Conservation (phyloP, 2,329 filamentous ascomycete species). For the Nigrospora sphaerica region DNA sequence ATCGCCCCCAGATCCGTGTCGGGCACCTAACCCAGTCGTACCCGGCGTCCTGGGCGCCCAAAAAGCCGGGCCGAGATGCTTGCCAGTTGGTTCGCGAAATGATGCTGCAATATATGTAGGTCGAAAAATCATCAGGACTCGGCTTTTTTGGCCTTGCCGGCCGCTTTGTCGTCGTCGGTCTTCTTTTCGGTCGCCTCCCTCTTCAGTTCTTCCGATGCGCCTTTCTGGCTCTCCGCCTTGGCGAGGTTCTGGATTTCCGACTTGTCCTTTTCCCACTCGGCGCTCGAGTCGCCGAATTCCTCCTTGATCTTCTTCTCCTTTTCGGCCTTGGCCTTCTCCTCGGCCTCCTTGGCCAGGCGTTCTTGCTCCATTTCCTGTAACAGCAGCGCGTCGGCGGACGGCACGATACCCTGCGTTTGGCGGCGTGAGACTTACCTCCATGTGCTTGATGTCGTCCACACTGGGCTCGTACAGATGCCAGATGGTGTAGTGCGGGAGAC, state of each 20-base stretch:
- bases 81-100: no score
- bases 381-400: conserved; percentile 6
- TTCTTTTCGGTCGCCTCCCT: not conserved
- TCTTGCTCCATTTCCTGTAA: conserved; percentile 85
- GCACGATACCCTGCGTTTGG: not conserved
- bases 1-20: no score
- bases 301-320: conserved; percentile 72
- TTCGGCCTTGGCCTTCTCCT: conserved; percentile 68
- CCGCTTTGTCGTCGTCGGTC: not conserved
- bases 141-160: not conserved
- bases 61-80: no score
- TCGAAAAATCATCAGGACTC: not conserved
- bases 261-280: conserved; percentile 89
- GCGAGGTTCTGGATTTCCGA: conserved; percentile 65
- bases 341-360: conserved; percentile 68
- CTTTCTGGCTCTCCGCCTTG: conserved; percentile 36
- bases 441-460: conserved; percentile 92
- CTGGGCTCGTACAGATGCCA: conserved; percentile 99
- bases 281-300: conserved; percentile 67
- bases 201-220: not conserved
- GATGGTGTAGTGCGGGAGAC: conserved; percentile 94
- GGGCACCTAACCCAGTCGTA: no score
- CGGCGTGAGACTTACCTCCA: conserved; percentile 56
- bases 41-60: no score
- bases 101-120: no score